Base-by-base conservation (phyloP, 805 yeast species). In the Yamadazyma olivae region DNA sequence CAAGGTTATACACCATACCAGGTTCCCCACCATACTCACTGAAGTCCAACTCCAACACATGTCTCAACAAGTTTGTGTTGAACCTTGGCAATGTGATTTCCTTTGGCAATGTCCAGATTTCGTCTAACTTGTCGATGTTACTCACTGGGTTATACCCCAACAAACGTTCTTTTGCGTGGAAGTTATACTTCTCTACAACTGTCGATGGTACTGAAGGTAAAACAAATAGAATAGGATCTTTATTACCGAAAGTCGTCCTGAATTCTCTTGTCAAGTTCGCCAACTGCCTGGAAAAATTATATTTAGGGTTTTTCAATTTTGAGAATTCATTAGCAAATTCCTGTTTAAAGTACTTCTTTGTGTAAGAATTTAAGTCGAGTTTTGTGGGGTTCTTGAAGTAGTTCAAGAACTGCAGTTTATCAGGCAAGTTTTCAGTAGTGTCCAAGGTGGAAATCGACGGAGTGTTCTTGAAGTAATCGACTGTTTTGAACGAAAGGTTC, bases 221-320 rank as follows among this genome's bases (percentile, higher is more conserved):
- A 8, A 32, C 36, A 17, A 32, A 22, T 27, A 36, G 15, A 13
- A 32, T 27, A 7, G 35, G 35, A 9, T 27, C 30, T 5, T 27
- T 32, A 7, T 20, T 29, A 7, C 16, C 20, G 21, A 9, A 26
- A 6, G 30, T 27, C 19, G 22, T 23, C 12, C 32, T 32, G 17
- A 36, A 9, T 17, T 18, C 32, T n/a, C 16, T 27, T n/a, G 31
- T 31, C n/a, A 36, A n/a, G 17, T n/a, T 18, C 3, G 26, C 21
- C 15, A 23, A 23, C 17, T 25, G 7, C 28, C 17, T 25, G 14
- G 6, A 8, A n/a, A n/a, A n/a, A n/a, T n/a, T n/a, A n/a, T n/a
- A n/a, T n/a, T n/a, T n/a, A n/a, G n/a, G n/a, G n/a, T n/a, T n/a
- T n/a, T 25, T 25, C 7, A 25, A n/a, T 6, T 25, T 25, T 6